Conservation (phyloP, 352 stramenopile genomes). For the Globisporangium heterothallicum region DNA sequence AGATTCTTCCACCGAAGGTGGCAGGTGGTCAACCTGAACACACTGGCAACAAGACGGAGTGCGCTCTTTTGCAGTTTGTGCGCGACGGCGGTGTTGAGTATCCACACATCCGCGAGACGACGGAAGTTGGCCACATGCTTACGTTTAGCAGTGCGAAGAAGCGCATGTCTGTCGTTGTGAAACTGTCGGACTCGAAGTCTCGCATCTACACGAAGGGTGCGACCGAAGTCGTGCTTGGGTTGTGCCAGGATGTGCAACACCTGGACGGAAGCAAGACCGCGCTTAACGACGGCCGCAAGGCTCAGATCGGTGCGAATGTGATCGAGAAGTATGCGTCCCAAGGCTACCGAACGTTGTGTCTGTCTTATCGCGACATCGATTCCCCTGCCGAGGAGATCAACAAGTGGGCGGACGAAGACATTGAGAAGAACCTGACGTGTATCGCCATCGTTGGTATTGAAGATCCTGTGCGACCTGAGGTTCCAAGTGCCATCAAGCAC, state of each 20-base stretch:
- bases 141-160: slow-evolving; percentile 68
- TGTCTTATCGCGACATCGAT: slow-evolving; percentile 39
- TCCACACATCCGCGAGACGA: slow-evolving; percentile 27
- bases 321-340: slow-evolving; percentile 66
- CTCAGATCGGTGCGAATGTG: slow-evolving; percentile 27
- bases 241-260: slow-evolving; percentile 37
- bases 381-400: slow-evolving; percentile 11
- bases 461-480: slow-evolving; percentile 89
- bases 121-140: slow-evolving; percentile 49
- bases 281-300: slow-evolving; percentile 27
- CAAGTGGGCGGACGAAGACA: slow-evolving; percentile 15
- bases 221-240: slow-evolving; percentile 48
- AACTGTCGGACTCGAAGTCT: slow-evolving; percentile 29
- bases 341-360: slow-evolving; percentile 75
- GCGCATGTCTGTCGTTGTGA: slow-evolving; percentile 63
- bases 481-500: slow-evolving; percentile 83
- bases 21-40: slow-evolving; percentile 43
- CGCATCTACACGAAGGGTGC: slow-evolving; percentile 62
- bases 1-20: slow-evolving; percentile 45
- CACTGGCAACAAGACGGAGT: slow-evolving; percentile 70
- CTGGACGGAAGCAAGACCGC: slow-evolving; percentile 32
- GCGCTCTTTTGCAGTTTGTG: slow-evolving; percentile 48
- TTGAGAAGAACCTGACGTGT: slow-evolving; percentile 37
- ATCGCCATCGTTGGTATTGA: slow-evolving; percentile 89
- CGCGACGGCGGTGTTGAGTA: slow-evolving; percentile 48